Conservation (phyloP, 1,284 basidiomycete species). For the Irpex sp. region DNA sequence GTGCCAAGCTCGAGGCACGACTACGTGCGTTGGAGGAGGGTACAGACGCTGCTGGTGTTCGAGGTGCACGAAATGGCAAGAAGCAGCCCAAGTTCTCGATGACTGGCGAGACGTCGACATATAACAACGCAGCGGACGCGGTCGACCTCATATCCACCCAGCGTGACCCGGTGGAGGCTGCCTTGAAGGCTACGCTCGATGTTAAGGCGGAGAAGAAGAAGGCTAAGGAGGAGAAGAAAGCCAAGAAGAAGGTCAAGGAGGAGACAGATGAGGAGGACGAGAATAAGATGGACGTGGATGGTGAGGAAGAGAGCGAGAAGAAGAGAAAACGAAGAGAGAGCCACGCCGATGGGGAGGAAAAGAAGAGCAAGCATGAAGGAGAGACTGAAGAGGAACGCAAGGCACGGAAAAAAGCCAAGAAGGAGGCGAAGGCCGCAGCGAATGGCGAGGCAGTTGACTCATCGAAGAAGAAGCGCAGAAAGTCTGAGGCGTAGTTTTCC, state of each 20-base stretch:
- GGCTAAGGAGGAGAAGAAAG: conserved; percentile 76
- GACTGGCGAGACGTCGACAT: conserved; percentile 70
- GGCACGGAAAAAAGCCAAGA: conserved; percentile 46
- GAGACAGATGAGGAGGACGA: conserved; percentile 38
- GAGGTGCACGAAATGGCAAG: conserved; percentile 56
- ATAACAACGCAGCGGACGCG: conserved; percentile 80
- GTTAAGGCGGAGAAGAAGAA: conserved; percentile 77
- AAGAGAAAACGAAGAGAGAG: conserved; percentile 72
- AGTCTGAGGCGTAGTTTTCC: conserved; percentile 41
- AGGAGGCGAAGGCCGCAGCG: conserved; percentile 61
- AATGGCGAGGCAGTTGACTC: conserved; percentile 38
- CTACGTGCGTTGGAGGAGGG: conserved; percentile 87
- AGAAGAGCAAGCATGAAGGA: conserved; percentile 39
- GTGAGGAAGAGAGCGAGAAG: conserved; percentile 53
- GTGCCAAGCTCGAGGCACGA: conserved; percentile 93
- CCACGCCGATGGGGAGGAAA: conserved; percentile 37
- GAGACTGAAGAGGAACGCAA: conserved; percentile 74
- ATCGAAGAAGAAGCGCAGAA: conserved; percentile 75
- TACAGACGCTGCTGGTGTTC: conserved; percentile 63
- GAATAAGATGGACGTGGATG: conserved; percentile 41
- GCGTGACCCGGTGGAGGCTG: conserved; percentile 67
- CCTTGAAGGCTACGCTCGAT: conserved; percentile 62
- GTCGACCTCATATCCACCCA: conserved; percentile 82
- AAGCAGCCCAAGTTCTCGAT: conserved; percentile 80
- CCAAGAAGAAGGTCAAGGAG: conserved; percentile 65